Percentiles rank a stretch among this genome's conserved stretches.
phyloP scores from a whole-genome alignment of 2,329 filamentous ascomycete species.

The Fusarium nanum region DNA sequence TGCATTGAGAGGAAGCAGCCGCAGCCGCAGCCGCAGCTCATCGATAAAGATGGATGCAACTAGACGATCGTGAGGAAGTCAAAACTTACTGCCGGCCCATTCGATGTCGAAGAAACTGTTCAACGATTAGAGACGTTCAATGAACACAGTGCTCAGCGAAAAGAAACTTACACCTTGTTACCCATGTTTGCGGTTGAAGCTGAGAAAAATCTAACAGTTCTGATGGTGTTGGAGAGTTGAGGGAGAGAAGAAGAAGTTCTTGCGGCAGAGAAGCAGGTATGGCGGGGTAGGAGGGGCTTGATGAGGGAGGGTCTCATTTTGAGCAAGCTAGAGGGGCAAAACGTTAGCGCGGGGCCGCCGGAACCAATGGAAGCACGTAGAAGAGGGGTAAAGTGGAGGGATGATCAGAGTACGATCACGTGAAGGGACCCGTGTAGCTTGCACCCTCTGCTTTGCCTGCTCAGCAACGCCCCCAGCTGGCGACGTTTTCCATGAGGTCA shows the following conservation, averaged over 20 bases:
- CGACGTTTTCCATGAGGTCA: slow-evolving; percentile 44
- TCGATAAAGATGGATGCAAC: slow-evolving; percentile 10
- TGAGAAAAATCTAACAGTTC: slow-evolving; percentile 60
- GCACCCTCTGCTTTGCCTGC: slow-evolving; percentile 24
- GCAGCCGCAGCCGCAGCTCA: not conserved
- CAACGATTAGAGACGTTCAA: slow-evolving; percentile 37
- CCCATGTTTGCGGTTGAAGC: slow-evolving; percentile 76
- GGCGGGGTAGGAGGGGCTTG: slow-evolving; percentile 61
- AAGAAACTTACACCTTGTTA: slow-evolving; percentile 71
- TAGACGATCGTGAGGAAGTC: slow-evolving; percentile 8
- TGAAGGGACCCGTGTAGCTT: slow-evolving; percentile 42
- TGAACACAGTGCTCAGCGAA: slow-evolving; percentile 16
- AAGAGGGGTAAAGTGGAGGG: slow-evolving; percentile 20
- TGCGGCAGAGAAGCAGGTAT: slow-evolving; percentile 55
- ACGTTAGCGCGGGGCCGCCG: slow-evolving; percentile 51
- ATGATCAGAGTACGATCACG: slow-evolving; percentile 46
- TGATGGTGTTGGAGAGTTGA: slow-evolving; percentile 57
- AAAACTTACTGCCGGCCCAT: slow-evolving; percentile 76
- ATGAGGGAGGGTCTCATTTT: slow-evolving; percentile 60
- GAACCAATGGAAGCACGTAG: slow-evolving; percentile 44
- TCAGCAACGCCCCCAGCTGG: not conserved
- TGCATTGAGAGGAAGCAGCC: not conserved
- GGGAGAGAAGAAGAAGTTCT: slow-evolving; percentile 58
- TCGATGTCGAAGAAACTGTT: slow-evolving; percentile 76
- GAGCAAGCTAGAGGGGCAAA: slow-evolving; percentile 56